A percentile compares a stretch with the other conserved stretches of the same genome.
Conservation (phyloP, 2,329 filamentous ascomycete genomes). For the Neonectria hederae region DNA sequence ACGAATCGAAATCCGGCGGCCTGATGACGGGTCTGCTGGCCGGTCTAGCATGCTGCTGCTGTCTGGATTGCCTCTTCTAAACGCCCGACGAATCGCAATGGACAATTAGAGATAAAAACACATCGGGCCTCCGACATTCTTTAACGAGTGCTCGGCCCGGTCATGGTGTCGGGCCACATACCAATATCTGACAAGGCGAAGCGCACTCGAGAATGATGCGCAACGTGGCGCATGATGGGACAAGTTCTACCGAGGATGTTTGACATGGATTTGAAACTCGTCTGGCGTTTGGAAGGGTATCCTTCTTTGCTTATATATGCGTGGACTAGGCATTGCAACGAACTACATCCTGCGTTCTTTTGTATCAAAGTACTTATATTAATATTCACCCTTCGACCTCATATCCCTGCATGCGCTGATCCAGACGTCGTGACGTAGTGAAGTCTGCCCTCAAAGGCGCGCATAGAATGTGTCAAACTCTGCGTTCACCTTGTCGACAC, state of each 20-base stretch:
- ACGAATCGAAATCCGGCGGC: constrained; percentile 47
- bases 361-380: constrained; percentile 8
- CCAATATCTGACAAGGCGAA: neutral
- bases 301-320: constrained; percentile 23
- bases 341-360: constrained; percentile 9
- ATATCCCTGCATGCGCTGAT: neutral
- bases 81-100: neutral
- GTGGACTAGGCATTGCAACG: neutral
- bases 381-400: constrained; percentile 7
- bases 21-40: constrained; percentile 59
- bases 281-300: constrained; percentile 35
- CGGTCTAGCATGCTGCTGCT: constrained; percentile 66
- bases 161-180: neutral
- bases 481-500: constrained; percentile 55
- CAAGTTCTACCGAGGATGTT: constrained; percentile 6
- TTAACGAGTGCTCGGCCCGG: neutral
- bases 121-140: neutral
- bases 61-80: constrained; percentile 66
- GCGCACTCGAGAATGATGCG: constrained; percentile 16
- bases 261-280: constrained; percentile 10
- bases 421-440: neutral
- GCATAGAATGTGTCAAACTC: constrained; percentile 38
- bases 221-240: constrained; percentile 26
- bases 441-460: constrained; percentile 12
- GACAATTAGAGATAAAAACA: constrained; percentile 7